Percentiles rank a stretch among this genome's conserved stretches.
phyloP scores from a whole-genome alignment of 1,284 basidiomycete species.

The Melampsora americana region DNA sequence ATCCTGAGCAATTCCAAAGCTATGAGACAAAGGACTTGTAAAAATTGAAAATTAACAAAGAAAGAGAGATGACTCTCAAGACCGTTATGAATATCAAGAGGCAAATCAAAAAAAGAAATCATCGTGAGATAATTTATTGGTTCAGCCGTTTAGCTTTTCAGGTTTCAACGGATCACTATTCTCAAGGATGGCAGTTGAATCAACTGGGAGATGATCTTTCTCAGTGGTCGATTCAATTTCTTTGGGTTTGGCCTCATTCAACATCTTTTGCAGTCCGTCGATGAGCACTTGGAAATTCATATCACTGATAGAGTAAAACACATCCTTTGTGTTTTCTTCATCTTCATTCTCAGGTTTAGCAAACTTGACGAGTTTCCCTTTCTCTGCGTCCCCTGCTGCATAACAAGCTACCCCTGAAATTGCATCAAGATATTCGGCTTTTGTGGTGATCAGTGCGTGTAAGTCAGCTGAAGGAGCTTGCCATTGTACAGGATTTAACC shows the following conservation, averaged over 20 bases:
- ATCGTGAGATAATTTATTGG: too few species aligned
- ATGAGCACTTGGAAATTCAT: background rate
- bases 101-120: too few species aligned
- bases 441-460: background rate
- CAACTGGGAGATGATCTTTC: too few species aligned
- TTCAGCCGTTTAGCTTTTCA: too few species aligned
- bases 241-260: background rate
- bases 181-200: too few species aligned
- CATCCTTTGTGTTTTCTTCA: background rate
- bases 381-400: background rate
- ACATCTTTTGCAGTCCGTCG: background rate
- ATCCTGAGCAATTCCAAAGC: too few species aligned
- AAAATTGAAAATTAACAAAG: too few species aligned
- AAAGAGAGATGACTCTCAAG: too few species aligned
- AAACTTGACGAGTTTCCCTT: background rate
- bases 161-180: too few species aligned
- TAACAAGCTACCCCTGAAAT: background rate
- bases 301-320: background rate
- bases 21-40: too few species aligned
- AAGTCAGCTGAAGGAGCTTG: conserved; percentile 7
- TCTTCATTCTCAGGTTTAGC: background rate
- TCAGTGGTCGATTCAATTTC: too few species aligned
- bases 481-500: background rate
- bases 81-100: too few species aligned
- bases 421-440: background rate